These are phyloP conservation scores for Rhodosporidiobolus sp. DNA, from an alignment of 768 basidiomycete species.

Conservation along the genomic window DNA sequence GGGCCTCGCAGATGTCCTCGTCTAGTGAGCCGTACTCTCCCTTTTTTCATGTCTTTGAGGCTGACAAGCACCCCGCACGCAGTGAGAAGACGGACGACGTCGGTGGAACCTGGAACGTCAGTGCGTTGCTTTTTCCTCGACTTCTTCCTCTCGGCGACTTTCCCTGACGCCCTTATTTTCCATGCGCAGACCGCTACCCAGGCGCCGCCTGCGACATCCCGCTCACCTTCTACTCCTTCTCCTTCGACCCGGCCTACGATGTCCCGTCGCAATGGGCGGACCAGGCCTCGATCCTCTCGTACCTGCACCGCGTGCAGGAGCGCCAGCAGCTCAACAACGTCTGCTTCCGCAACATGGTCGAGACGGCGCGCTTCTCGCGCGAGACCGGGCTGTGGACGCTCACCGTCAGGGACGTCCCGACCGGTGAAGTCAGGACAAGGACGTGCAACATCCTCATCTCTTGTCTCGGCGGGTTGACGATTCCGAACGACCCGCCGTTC, in stretches of 20 bases:
- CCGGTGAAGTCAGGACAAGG: conserved; percentile 20
- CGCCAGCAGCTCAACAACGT: conserved; percentile 37
- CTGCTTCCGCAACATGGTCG: conserved; percentile 32
- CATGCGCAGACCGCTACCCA: conserved; percentile 27
- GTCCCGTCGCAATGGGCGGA: conserved; percentile 24
- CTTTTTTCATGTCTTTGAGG: not conserved
- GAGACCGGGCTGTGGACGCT: conserved; percentile 38
- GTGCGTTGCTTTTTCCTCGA: not conserved
- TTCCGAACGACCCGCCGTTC: conserved; percentile 32
- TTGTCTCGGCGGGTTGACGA: conserved; percentile 36
- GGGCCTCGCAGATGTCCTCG: conserved; percentile 38
- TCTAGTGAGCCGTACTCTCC: conserved; percentile 30
- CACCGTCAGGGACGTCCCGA: conserved; percentile 21
- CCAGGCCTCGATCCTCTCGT: conserved; percentile 24
- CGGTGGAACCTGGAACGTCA: conserved; percentile 21
- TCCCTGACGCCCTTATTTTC: not conserved
- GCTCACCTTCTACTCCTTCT: conserved; percentile 34
- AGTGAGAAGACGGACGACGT: conserved; percentile 14
- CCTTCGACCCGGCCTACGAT: conserved; percentile 22
- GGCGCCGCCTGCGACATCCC: conserved; percentile 40
- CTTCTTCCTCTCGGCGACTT: not conserved
- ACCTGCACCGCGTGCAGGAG: conserved; percentile 34
- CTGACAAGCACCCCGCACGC: not conserved
- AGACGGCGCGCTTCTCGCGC: conserved; percentile 27
- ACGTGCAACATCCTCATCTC: conserved; percentile 42